Evolutionary conservation across 768 basidiomycete species (phyloP).

Genomic region (Nevesoporus exiguus): DNA sequence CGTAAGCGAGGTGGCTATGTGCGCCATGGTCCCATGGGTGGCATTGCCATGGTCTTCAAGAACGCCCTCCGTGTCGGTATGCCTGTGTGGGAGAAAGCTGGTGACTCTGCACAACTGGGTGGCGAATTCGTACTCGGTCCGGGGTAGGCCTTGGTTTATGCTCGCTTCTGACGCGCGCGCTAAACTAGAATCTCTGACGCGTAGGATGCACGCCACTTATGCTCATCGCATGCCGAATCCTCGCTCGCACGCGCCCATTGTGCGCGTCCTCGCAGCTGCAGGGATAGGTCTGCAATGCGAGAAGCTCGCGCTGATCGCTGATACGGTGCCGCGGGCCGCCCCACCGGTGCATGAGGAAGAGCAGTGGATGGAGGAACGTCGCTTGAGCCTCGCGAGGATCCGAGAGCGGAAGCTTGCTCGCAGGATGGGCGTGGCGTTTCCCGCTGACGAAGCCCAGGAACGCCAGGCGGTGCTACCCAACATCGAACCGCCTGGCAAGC

Average conservation of each 20-base stretch:
- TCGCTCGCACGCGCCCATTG: slow-evolving; percentile 70
- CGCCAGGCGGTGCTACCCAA: slow-evolving; percentile 17
- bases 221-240: slow-evolving; percentile 84
- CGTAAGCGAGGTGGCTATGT: slow-evolving; percentile 56
- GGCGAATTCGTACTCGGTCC: slow-evolving; percentile 83
- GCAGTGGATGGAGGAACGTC: slow-evolving; percentile 36
- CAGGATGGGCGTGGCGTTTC: slow-evolving; percentile 27
- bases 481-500: slow-evolving; percentile 22
- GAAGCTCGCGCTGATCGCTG: slow-evolving; percentile 8
- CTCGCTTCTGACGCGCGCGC: not conserved
- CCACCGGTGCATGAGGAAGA: slow-evolving; percentile 27
- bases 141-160: slow-evolving; percentile 44
- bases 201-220: slow-evolving; percentile 62
- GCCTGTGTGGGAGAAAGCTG: slow-evolving; percentile 80
- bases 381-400: slow-evolving; percentile 29
- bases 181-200: slow-evolving; percentile 1
- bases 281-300: slow-evolving; percentile 38
- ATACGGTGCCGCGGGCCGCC: slow-evolving; percentile 1
- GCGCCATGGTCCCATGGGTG: slow-evolving; percentile 59
- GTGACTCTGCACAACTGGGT: slow-evolving; percentile 75
- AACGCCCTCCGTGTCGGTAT: slow-evolving; percentile 71
- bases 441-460: slow-evolving; percentile 12
- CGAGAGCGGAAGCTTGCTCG: slow-evolving; percentile 33
- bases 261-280: slow-evolving; percentile 62
- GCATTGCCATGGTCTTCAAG: slow-evolving; percentile 70